These are phyloP conservation scores for Mesembryanthemum crystallinum DNA, from an alignment of 148 eudicot species.

Conservation along the genomic window DNA sequence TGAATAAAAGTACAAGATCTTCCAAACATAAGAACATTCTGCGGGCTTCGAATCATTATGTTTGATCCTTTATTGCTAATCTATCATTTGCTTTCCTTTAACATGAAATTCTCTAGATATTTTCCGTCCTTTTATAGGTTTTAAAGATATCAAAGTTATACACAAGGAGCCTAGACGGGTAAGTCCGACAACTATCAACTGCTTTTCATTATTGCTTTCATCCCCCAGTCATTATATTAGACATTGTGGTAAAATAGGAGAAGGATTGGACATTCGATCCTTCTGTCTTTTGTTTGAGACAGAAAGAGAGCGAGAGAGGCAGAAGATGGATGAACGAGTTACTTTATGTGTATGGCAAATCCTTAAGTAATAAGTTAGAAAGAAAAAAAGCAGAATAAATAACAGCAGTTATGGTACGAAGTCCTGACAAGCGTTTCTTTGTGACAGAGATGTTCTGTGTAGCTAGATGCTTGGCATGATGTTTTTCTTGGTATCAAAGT, in stretches of 20 bases:
- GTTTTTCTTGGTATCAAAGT: not conserved
- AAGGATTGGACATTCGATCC: not conserved
- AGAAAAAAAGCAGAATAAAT: not conserved
- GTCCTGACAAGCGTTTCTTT: constrained; percentile 3
- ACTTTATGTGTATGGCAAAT: not conserved
- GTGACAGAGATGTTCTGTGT: not conserved
- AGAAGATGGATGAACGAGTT: not conserved
- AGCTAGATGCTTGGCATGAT: constrained; percentile 5
- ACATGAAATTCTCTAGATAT: constrained; percentile 60
- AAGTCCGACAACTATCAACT: constrained; percentile 32
- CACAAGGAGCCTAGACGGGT: constrained; percentile 95
- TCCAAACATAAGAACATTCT: not conserved
- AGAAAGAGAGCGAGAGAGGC: not conserved
- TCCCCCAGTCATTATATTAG: not conserved
- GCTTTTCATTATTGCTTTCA: not conserved
- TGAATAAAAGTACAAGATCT: not conserved
- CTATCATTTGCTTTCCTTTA: constrained; percentile 39
- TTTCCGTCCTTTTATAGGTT: constrained; percentile 95
- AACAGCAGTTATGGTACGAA: not conserved
- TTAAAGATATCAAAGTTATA: constrained; percentile 80
- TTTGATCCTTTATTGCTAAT: not conserved
- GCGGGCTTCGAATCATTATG: not conserved
- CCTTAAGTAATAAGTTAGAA: not conserved
- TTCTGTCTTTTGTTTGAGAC: not conserved
- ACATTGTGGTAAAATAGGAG: not conserved